Evolutionary conservation across 345 rosid species (phyloP), one percentile per base, ranked within the genome.

Genomic region (Dipteronia sinensis): DNA sequence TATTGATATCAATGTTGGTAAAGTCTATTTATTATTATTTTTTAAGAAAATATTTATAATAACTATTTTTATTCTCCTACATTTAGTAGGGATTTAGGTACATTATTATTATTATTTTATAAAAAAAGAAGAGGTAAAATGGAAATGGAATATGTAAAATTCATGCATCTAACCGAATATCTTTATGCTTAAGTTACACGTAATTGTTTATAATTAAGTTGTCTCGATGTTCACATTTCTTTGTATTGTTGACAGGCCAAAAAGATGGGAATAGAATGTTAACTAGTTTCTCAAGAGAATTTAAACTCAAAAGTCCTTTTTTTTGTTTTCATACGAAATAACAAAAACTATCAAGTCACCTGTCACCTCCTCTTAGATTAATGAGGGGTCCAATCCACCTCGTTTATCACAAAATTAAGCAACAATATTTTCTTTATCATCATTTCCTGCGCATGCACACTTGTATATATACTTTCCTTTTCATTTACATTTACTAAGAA

Each of bases 161-260:
- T 25, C 44, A 74, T 63, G 61, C 59, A 46, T 64, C 38, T 34
- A 4, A 34, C 38, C 38, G 22, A 44, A 73, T 42, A 63, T 9
- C n/a, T 1, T 12, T 61, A 13, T 34, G 22, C 56, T 20, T 16
- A 13, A 59, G 40, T 42, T 61, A 23, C 34, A 73, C 23, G 56
- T 19, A 72, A 38, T 56, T 58, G 9, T 49, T 49, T 12, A 22
- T 10, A 34, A 34, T 34, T 4, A 2, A 17, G 22, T 25, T 46
- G 27, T 23, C 68, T 4, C 2, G 3, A n/a, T 7, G 49, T 65
- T 75, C 77, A 65, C 63, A 75, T 65, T 75, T 65, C 27, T 65
- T 75, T 65, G 12, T 47, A 11, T 13, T 3, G 34, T 59, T 15
- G 38, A 61, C 5, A 61, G 20, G 40, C 15, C 40, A 15, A 42